Evolutionary conservation across 352 stramenopile genomes (phyloP), one percentile per base, ranked within the genome.

Genomic region (Globisporangium rhizosaccharum): DNA sequence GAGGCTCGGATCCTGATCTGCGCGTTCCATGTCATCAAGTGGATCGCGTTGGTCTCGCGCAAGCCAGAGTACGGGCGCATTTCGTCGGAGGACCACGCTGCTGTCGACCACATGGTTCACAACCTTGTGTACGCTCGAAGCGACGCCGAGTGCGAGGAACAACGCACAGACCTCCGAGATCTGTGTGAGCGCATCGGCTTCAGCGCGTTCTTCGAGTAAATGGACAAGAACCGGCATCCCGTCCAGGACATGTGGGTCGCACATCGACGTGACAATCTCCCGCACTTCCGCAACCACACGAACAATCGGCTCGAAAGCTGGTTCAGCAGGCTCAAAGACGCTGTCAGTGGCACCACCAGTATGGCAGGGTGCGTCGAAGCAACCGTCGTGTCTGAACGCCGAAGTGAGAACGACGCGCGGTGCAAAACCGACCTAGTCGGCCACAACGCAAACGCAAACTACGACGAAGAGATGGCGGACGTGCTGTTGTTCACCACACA

Each of bases 1-100:
- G 30, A 62, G 2, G 49, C 56, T 8, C 56, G 52, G 0, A 3
- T 67, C 0, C 23, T 65, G 0, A 57, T 67, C 6, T 67, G 56
- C 44, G 48, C 9, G n/a, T 68, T 72, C 26, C 65, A 72, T 23
- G 57, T 64, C 0, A 57, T 65, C 18, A 66, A 68, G 39, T 68
- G 61, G 4, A 9, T 72, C 1, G 56, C 59, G 14, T 15, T 62
- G 8, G 57, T 33, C 57, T 39, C 41, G 15, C 33, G 39, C 0
- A 63, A 66, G 33, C 46, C 45, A 0, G 55, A 62, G 0, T 66
- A 56, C 15, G 54, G 62, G 0, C 68, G 65, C 17, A 56, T 69
- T 2, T 67, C 62, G 0, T 2, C 46, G 0, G 57, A 62, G 1
- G 58, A 79, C 37, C 54, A 63, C 0, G 28, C 14, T 11, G 36